Base-by-base conservation (phyloP, 225 moss, liverwort and hornwort genomes). In the Bryoerythrophyllum caledonicum region DNA sequence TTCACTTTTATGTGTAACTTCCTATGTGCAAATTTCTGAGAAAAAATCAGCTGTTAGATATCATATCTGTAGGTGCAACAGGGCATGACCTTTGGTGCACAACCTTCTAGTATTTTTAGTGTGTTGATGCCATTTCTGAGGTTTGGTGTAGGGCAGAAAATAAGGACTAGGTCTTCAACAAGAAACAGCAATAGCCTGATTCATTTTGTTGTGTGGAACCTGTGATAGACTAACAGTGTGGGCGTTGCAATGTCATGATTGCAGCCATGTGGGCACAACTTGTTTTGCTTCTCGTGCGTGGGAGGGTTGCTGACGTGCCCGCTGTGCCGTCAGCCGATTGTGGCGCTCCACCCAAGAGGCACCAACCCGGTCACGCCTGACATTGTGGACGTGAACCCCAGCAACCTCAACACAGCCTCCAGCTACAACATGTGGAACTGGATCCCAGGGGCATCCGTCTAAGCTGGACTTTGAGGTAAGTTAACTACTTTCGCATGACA, bases 371-470 rank as follows among this genome's bases (percentile, higher is more conserved):
- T 74, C 60, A 77, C 78, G 55, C 77, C 84, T 57, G 82, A 71
- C 26, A 75, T 79, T 43, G 65, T 84, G 30, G 82, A 73, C 65
- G 46, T 78, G 21, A 72, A 48, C 72, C 68, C 94, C 76, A 76
- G 68, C 73, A 79, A 85, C 4, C 73, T 85, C 65, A 79, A 38
- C 38, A 38, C 38, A 8, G 15, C 90, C 72, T 85, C 94, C 44
- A 84, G 63, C 68, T 94, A 90, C 81, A 91, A 86, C 67, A 85
- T 92, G 87, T 97, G 94, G 94, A 97, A 94, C 71, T 94, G 91
- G 96, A 85, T 94, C 53, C 92, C 91, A 3, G 92, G 92, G 68
- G 96, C 96, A 59, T 92, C 87, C n/a, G 89, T 92, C 53, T 96
- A 72, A 93, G 55, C 1, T 51, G n/a, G 10, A 13, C 9, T n/a